These are phyloP conservation scores for Dittrichia graveolens DNA, from an alignment of 129 eudicot species.

Conservation along the genomic window DNA sequence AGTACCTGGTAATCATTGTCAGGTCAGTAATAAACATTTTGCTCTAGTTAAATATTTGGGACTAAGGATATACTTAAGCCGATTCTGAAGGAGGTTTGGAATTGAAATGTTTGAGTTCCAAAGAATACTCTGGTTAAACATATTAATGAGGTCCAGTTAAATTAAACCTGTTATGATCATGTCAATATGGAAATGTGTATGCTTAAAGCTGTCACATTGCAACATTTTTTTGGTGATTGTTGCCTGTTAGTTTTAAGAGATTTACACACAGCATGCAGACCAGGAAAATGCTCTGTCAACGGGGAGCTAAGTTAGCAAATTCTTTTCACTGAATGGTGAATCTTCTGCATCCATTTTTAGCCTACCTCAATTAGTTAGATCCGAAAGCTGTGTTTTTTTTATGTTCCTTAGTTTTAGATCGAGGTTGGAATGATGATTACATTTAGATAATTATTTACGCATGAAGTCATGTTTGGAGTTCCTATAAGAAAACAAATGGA, in stretches of 20 bases:
- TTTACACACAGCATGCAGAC: constrained; percentile 9
- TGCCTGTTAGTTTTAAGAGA: constrained; percentile 16
- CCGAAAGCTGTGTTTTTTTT: neutral
- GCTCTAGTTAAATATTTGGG: neutral
- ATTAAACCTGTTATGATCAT: neutral
- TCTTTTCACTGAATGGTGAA: neutral
- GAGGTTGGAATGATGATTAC: neutral
- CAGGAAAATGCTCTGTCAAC: constrained; percentile 10
- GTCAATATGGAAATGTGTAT: constrained; percentile 14
- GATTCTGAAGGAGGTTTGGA: constrained; percentile 13
- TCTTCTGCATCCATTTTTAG: neutral
- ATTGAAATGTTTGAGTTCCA: constrained; percentile 12
- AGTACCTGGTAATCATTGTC: constrained; percentile 4
- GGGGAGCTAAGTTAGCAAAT: constrained; percentile 18
- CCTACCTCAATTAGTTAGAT: constrained; percentile 5
- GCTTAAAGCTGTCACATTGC: constrained; percentile 7
- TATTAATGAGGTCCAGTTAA: constrained; percentile 11
- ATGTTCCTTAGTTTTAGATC: neutral
- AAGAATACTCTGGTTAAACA: constrained; percentile 4
- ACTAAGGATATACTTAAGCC: neutral
- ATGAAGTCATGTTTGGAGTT: neutral
- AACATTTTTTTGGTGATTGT: constrained; percentile 11
- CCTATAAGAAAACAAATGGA: constrained; percentile 1
- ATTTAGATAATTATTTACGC: constrained; percentile 2
- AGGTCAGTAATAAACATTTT: constrained; percentile 1